Percentiles rank a stretch among this genome's conserved stretches.
Evolutionary conservation across 768 basidiomycete species (phyloP).

Genomic region (Coprinellus micaceus): DNA sequence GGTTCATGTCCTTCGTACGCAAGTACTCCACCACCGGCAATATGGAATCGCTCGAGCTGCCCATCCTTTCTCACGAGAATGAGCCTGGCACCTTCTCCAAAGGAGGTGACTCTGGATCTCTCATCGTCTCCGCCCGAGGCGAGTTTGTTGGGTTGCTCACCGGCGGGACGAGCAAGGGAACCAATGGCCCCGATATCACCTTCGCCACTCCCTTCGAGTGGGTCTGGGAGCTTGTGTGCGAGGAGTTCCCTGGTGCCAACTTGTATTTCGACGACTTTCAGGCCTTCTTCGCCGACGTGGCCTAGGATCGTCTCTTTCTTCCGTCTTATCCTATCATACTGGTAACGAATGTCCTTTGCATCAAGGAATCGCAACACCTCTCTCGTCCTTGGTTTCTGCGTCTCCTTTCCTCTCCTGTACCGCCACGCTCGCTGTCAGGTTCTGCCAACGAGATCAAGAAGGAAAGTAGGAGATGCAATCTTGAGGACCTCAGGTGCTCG

Average conservation of each 20-base stretch:
- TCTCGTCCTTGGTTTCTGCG: background rate
- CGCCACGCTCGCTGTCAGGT: too few relatives aligned
- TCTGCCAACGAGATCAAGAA: too few relatives aligned
- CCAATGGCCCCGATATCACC: constrained; percentile 26
- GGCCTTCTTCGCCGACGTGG: constrained; percentile 6
- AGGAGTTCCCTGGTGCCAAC: constrained; percentile 23
- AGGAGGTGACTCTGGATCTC: constrained; percentile 35
- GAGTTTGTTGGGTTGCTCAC: constrained; percentile 26
- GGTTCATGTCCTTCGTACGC: constrained; percentile 31
- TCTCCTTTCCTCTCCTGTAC: too few relatives aligned
- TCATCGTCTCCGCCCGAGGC: constrained; percentile 27
- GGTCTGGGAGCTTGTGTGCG: constrained; percentile 23
- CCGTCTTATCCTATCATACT: background rate
- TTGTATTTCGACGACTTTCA: constrained; percentile 14
- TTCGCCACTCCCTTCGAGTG: constrained; percentile 31
- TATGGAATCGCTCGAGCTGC: constrained; percentile 22
- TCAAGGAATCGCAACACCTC: background rate
- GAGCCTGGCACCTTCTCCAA: constrained; percentile 27
- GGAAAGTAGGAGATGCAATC: too few relatives aligned
- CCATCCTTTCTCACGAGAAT: constrained; percentile 23
- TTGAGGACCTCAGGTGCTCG: too few relatives aligned
- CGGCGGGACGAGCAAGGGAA: constrained; percentile 13
- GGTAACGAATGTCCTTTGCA: background rate
- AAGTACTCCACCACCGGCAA: constrained; percentile 19
- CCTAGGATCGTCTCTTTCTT: constrained; percentile 12